phyloP scores from a whole-genome alignment of 2,329 filamentous ascomycete genomes.

The Exophiala lecanii-corni region DNA sequence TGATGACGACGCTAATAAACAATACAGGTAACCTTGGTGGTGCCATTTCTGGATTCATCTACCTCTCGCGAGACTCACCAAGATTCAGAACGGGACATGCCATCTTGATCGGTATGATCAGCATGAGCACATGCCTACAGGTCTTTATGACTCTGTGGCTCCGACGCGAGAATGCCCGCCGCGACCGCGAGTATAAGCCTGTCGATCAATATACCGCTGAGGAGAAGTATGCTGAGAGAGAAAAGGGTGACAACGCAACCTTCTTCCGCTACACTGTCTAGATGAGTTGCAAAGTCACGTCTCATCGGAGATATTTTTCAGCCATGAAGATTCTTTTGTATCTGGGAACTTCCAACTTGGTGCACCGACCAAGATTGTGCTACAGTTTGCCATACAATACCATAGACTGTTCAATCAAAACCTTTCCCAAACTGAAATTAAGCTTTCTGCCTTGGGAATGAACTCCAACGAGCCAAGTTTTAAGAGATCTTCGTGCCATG shows the following conservation, averaged over 20 bases:
- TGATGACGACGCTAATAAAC: background rate
- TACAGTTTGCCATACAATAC: too few species aligned
- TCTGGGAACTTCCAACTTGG: too few species aligned
- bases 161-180: constrained; percentile 22
- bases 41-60: constrained; percentile 60
- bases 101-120: constrained; percentile 67
- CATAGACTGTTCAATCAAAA: too few species aligned
- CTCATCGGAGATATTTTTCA: too few species aligned
- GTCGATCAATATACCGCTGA: constrained; percentile 10
- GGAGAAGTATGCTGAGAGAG: constrained; percentile 18
- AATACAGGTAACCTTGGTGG: constrained; percentile 16
- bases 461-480: too few species aligned
- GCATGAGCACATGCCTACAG: constrained; percentile 61
- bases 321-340: too few species aligned
- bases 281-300: too few species aligned
- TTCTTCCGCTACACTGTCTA: constrained; percentile 22
- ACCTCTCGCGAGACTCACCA: constrained; percentile 53
- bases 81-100: constrained; percentile 62
- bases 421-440: too few species aligned
- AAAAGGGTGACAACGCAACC: constrained; percentile 19
- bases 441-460: too few species aligned
- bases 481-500: too few species aligned
- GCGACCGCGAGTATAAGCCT: constrained; percentile 17
- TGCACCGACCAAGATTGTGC: too few species aligned
- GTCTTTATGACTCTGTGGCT: constrained; percentile 24